Conservation (phyloP, 352 stramenopile genomes). For the Halophytophthora polymorphica region DNA sequence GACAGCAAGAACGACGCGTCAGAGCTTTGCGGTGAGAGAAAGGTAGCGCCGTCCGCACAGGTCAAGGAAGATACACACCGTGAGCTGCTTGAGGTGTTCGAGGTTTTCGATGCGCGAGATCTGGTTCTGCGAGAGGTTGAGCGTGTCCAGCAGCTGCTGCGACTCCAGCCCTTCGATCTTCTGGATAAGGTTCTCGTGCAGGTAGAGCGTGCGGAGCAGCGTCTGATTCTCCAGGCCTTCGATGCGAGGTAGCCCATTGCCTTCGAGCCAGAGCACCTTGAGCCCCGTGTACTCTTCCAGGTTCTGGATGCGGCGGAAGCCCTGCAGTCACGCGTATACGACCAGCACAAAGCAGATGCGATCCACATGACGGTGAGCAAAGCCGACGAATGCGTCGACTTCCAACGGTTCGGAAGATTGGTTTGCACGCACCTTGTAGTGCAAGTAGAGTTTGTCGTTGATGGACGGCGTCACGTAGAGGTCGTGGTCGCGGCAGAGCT, state of each 20-base stretch:
- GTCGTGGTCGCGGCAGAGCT: slow-evolving; percentile 89
- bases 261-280: slow-evolving; percentile 93
- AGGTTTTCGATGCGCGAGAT: slow-evolving; percentile 78
- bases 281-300: slow-evolving; percentile 94
- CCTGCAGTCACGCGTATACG: slow-evolving; percentile 20
- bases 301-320: slow-evolving; percentile 92
- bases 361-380: no score
- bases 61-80: no score
- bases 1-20: not conserved
- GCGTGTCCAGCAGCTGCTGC: slow-evolving; percentile 57
- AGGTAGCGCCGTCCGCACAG: slow-evolving; percentile 20
- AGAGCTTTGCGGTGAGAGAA: not conserved
- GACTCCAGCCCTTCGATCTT: slow-evolving; percentile 85
- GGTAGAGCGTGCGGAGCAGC: slow-evolving; percentile 88
- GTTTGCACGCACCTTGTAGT: slow-evolving; percentile 82
- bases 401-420: no score
- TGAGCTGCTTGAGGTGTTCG: slow-evolving; percentile 61
- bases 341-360: not conserved
- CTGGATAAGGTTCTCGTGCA: slow-evolving; percentile 95
- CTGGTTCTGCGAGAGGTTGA: slow-evolving; percentile 84
- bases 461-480: slow-evolving; percentile 90
- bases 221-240: slow-evolving; percentile 87
- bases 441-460: slow-evolving; percentile 96
- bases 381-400: not conserved
- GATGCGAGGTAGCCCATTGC: slow-evolving; percentile 90